phyloP scores from a whole-genome alignment of 2,329 filamentous ascomycete genomes.

The Botrytis medusae region DNA sequence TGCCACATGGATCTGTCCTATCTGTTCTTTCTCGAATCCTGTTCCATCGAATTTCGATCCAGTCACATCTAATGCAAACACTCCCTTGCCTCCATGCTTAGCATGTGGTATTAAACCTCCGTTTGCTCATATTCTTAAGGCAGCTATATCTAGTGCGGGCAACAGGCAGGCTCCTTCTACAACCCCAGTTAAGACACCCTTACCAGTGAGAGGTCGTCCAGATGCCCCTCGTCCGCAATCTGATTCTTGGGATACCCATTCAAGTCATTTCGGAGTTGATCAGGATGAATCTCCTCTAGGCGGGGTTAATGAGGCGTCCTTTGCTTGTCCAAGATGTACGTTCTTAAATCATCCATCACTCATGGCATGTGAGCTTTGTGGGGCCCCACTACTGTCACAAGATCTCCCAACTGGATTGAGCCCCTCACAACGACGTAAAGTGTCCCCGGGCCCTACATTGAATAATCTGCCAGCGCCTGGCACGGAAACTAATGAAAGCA shows the following conservation, averaged over 20 bases:
- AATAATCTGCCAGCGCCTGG: conserved; percentile 39
- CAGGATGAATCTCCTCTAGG: conserved; percentile 13
- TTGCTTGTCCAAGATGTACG: conserved; percentile 83
- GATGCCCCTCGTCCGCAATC: conserved; percentile 32
- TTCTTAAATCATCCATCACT: conserved; percentile 91
- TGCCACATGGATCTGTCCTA: conserved; percentile 93
- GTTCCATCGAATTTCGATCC: conserved; percentile 94
- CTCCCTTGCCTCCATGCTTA: conserved; percentile 80
- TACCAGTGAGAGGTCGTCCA: conserved; percentile 35
- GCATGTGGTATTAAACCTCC: conserved; percentile 93
- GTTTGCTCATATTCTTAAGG: conserved; percentile 79
- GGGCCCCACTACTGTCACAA: conserved; percentile 66
- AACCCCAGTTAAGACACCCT: conserved; percentile 34
- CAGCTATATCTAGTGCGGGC: conserved; percentile 73
- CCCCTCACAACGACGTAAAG: conserved; percentile 53
- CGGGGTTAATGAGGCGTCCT: conserved; percentile 44
- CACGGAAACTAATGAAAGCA: conserved; percentile 64
- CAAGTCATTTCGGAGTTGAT: conserved; percentile 4
- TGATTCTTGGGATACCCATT: conserved; percentile 28
- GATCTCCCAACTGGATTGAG: conserved; percentile 45
- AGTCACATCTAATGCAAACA: conserved; percentile 73
- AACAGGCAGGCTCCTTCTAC: conserved; percentile 47
- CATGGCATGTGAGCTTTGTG: conserved; percentile 85
- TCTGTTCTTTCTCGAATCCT: conserved; percentile 92
- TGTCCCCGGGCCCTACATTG: conserved; percentile 76